These are phyloP conservation scores for Tetracentron sinense DNA, from an alignment of 164 flowering plant genomes.

Conservation along the genomic window DNA sequence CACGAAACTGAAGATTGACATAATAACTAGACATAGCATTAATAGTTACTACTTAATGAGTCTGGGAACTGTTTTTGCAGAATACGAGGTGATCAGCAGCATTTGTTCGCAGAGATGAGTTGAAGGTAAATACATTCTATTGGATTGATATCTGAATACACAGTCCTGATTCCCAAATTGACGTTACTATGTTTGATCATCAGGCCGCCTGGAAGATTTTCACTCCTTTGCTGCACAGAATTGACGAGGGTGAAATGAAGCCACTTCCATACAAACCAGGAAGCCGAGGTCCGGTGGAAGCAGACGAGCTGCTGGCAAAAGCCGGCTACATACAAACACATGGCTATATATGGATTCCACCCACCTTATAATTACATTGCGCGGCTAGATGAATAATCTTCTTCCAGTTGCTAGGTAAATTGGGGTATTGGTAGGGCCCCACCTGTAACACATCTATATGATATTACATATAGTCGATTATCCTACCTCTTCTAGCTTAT, in stretches of 20 bases:
- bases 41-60: neutral
- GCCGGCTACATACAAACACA: slow-evolving; percentile 89
- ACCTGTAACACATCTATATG: neutral
- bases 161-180: slow-evolving; percentile 3
- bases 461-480: neutral
- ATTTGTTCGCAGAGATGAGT: slow-evolving; percentile 93
- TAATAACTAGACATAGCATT: too few species aligned
- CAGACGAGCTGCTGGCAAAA: slow-evolving; percentile 66
- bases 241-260: slow-evolving; percentile 69
- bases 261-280: slow-evolving; percentile 69
- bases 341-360: slow-evolving; percentile 93
- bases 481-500: neutral
- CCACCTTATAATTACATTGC: slow-evolving; percentile 45
- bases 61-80: slow-evolving; percentile 37
- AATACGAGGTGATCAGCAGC: slow-evolving; percentile 93
- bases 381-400: neutral
- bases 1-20: neutral
- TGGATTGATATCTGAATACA: neutral
- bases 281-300: slow-evolving; percentile 83
- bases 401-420: neutral
- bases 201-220: slow-evolving; percentile 96
- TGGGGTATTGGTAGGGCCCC: neutral
- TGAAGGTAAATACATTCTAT: slow-evolving; percentile 49
- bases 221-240: slow-evolving; percentile 86
- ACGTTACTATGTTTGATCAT: slow-evolving; percentile 8